phyloP scores from a whole-genome alignment of 1,284 basidiomycete genomes.

The Volvariella volvacea region DNA sequence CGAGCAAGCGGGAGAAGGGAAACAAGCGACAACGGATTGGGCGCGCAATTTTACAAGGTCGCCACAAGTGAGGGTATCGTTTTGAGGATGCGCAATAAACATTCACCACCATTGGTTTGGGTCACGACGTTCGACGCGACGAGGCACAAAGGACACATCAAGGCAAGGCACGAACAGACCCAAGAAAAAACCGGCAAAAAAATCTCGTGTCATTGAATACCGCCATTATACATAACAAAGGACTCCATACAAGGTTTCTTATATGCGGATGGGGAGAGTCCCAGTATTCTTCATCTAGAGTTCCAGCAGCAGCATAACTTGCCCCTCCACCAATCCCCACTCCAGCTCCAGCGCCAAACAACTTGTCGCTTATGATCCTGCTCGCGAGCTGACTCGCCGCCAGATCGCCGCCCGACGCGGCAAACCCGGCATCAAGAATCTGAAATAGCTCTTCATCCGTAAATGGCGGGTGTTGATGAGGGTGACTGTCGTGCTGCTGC shows the following conservation, averaged over 20 bases:
- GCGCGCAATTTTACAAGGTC: no score
- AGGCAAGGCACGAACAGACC: not conserved
- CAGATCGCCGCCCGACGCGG: not conserved
- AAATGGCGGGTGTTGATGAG: no score
- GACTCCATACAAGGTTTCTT: conserved; percentile 1
- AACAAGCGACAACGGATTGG: no score
- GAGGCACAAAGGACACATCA: not conserved
- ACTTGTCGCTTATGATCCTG: not conserved
- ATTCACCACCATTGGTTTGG: not conserved
- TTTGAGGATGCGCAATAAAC: no score
- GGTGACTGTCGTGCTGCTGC: no score
- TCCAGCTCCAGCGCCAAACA: not conserved
- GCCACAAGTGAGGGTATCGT: no score
- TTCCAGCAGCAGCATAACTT: not conserved
- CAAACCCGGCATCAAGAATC: not conserved
- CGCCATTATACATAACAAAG: not conserved
- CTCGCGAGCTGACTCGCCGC: not conserved
- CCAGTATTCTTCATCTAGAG: conserved; percentile 3
- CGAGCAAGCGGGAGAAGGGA: no score
- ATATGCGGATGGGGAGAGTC: conserved; percentile 1
- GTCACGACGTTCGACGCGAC: not conserved
- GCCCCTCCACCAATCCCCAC: not conserved
- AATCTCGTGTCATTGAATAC: not conserved
- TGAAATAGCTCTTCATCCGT: not conserved
- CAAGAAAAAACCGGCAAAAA: not conserved